Evolutionary conservation across 75 land plant species (phyloP).

Genomic region (Larix kaempferi): DNA sequence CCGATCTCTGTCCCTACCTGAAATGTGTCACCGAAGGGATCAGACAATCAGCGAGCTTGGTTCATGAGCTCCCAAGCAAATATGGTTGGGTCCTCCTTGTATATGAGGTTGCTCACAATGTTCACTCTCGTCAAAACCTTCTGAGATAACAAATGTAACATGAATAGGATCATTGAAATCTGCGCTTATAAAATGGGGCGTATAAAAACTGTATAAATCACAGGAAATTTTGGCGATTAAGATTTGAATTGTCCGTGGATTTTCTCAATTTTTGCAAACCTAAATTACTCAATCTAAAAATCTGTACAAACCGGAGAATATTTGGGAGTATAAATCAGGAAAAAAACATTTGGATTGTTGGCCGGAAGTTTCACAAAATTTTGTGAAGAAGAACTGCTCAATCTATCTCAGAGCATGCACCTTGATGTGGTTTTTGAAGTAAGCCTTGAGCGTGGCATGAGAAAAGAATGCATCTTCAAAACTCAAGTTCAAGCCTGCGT

Average conservation of each 20-base stretch:
- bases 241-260: no score
- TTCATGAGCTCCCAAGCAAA: constrained; percentile 98
- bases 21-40: constrained; percentile 75
- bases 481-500: constrained; percentile 54
- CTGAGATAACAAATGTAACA: constrained; percentile 24
- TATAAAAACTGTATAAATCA: no score
- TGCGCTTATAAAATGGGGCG: neutral
- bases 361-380: neutral
- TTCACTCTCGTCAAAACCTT: constrained; percentile 71
- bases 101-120: constrained; percentile 63
- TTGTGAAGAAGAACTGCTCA: neutral
- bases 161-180: neutral
- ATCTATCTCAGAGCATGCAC: constrained; percentile 11
- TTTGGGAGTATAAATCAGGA: neutral
- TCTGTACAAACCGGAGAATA: neutral
- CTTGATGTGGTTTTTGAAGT: constrained; percentile 74
- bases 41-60: constrained; percentile 74
- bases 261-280: no score
- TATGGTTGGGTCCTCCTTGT: constrained; percentile 87
- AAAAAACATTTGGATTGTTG: neutral
- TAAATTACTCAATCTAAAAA: neutral
- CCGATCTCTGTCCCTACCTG: no score
- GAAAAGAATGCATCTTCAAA: constrained; percentile 83
- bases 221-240: no score
- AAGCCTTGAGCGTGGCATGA: constrained; percentile 54